phyloP scores from a whole-genome alignment of 2,329 filamentous ascomycete genomes.

The Fonsecaea monophora region DNA sequence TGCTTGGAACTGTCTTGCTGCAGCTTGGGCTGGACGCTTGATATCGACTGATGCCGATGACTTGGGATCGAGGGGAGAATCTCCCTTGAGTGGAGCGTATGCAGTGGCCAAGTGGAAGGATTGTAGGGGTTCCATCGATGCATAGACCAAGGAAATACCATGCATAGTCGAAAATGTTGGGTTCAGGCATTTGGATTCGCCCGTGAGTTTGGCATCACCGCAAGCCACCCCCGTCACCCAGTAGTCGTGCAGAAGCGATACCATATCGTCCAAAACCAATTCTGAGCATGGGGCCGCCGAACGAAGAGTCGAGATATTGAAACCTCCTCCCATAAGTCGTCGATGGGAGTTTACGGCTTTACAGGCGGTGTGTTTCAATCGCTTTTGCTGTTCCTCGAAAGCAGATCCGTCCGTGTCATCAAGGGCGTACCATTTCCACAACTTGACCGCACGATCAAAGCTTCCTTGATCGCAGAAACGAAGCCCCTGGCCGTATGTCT shows the following conservation, averaged over 20 bases:
- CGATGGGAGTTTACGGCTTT: background rate
- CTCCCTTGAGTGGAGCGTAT: background rate
- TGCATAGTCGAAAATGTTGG: background rate
- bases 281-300: background rate
- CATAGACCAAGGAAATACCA: background rate
- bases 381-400: background rate
- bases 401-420: background rate
- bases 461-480: background rate
- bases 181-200: background rate
- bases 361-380: background rate
- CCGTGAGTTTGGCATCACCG: background rate
- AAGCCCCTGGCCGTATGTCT: background rate
- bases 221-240: background rate
- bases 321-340: background rate
- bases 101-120: constrained; percentile 2
- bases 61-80: background rate
- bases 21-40: background rate
- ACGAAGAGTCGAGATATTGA: background rate
- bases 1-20: background rate
- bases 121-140: background rate
- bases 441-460: background rate
- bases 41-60: background rate
- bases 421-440: background rate
- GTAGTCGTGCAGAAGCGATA: background rate
- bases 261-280: background rate